Evolutionary conservation across 2,329 filamentous ascomycete species (phyloP).

Genomic region (Didymella keratinophila): DNA sequence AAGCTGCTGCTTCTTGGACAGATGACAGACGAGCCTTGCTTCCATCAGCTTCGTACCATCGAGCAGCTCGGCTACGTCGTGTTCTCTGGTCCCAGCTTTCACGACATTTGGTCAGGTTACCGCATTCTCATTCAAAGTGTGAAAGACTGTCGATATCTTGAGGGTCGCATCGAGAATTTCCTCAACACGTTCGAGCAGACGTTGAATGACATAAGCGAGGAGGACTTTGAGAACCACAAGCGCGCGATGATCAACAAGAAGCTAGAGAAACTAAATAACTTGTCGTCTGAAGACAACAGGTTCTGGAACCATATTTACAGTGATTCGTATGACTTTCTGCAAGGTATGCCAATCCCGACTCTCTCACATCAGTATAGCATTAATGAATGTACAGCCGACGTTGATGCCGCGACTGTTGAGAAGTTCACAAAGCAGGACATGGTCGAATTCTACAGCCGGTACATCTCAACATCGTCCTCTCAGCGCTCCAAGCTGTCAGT

Average conservation of each 20-base stretch:
- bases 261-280: constrained; percentile 89
- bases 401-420: constrained; percentile 78
- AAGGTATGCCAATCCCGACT: constrained; percentile 64
- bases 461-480: constrained; percentile 76
- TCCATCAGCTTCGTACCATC: constrained; percentile 93
- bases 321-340: constrained; percentile 89
- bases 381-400: constrained; percentile 59
- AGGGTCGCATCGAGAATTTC: constrained; percentile 87
- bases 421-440: constrained; percentile 80
- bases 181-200: constrained; percentile 70
- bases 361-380: constrained; percentile 6
- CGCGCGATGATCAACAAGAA: constrained; percentile 87
- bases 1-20: constrained; percentile 85
- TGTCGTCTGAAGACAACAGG: constrained; percentile 81
- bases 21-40: constrained; percentile 90
- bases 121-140: constrained; percentile 94
- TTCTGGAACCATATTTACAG: constrained; percentile 86
- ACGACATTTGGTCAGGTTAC: constrained; percentile 78
- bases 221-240: no score
- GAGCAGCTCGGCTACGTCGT: constrained; percentile 98
- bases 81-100: constrained; percentile 77
- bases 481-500: constrained; percentile 81
- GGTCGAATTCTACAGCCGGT: constrained; percentile 76
- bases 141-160: constrained; percentile 80
- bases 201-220: no score